These are phyloP conservation scores for Curvularia lunata DNA, from an alignment of 2,329 filamentous ascomycete species.

Conservation along the genomic window DNA sequence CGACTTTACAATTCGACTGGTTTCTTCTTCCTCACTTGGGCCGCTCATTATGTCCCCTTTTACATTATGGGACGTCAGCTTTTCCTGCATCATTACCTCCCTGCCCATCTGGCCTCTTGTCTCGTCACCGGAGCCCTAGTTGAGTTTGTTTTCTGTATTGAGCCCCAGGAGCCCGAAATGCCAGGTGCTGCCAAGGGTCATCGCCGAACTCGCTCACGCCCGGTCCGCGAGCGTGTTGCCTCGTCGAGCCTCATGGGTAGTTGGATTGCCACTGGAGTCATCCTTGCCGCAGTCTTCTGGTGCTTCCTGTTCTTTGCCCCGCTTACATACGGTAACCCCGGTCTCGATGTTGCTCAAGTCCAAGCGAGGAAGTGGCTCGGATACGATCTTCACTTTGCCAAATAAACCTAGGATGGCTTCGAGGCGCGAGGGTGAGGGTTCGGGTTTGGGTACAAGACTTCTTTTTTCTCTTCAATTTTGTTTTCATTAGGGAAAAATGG, in stretches of 20 bases:
- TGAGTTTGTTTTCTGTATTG: conserved; percentile 95
- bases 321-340: conserved; percentile 92
- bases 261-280: conserved; percentile 78
- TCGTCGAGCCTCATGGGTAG: conserved; percentile 76
- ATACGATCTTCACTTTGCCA: conserved; percentile 98
- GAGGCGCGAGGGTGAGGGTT: neutral
- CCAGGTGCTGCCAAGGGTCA: conserved; percentile 41
- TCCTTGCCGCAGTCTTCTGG: conserved; percentile 71
- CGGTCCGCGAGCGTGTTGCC: conserved; percentile 81
- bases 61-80: conserved; percentile 97
- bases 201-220: conserved; percentile 62
- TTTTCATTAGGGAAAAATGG: conserved; percentile 14
- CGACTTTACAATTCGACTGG: conserved; percentile 98
- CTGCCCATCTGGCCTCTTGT: conserved; percentile 87
- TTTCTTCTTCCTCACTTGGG: conserved; percentile 99
- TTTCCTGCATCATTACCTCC: conserved; percentile 97
- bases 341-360: conserved; percentile 79
- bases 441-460: neutral
- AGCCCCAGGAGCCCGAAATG: conserved; percentile 64
- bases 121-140: conserved; percentile 89
- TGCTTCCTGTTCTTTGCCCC: conserved; percentile 95
- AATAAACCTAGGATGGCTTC: conserved; percentile 62
- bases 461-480: conserved; percentile 2
- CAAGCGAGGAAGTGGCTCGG: conserved; percentile 90
- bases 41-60: conserved; percentile 96